Base-by-base conservation (phyloP, 1,284 basidiomycete species). In the Rhodotorula sp. region DNA sequence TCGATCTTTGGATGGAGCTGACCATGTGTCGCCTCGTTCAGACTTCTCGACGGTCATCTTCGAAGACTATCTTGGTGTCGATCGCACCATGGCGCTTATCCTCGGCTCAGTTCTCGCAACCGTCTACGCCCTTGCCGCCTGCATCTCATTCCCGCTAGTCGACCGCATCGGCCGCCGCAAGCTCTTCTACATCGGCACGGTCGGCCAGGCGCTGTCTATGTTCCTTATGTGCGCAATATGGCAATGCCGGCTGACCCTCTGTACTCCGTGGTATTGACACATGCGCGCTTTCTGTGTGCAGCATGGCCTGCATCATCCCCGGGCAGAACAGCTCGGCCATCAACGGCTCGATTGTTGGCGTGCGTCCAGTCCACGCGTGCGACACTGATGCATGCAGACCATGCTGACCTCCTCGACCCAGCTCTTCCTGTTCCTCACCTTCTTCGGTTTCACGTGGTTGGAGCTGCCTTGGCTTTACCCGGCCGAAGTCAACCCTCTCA, bases 61-160 rank as follows among this genome's bases (percentile, higher is more conserved):
- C 78, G 78, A 83, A 74, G 80, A 81, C 69, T 80, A 82, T 73
- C 80, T 84, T 66, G 75, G 77, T 25, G 80, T 83, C 63, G 79
- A 77, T 4, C 79, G 79, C 71, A 79, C 79, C 50, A 77, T 83
- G 41, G 78, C 83, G 19, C 78, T 84, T 56, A 82, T 83, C 48
- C 79, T 85, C 71, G 83, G 84, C 67, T 83, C 84, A 79, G 84
- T 86, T 67, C 82, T 85, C 50, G 82, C 85, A 16, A 81, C 83
- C 72, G 75, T 84, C 74, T 82, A 85, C 83, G 84, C 80, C 75
- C 73, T 82, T 65, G 83, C 82, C 73, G 84, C 83, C 66, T 80
- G 83, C 64, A 79, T 79, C 69, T 84, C 81, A 27, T 85, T 82
- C 81, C 77, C 78, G 66, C 81, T 85, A 74, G 84, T 86, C 67